These are phyloP conservation scores for Xylaria scruposa DNA, from an alignment of 495 filamentous ascomycete genomes.

Conservation along the genomic window DNA sequence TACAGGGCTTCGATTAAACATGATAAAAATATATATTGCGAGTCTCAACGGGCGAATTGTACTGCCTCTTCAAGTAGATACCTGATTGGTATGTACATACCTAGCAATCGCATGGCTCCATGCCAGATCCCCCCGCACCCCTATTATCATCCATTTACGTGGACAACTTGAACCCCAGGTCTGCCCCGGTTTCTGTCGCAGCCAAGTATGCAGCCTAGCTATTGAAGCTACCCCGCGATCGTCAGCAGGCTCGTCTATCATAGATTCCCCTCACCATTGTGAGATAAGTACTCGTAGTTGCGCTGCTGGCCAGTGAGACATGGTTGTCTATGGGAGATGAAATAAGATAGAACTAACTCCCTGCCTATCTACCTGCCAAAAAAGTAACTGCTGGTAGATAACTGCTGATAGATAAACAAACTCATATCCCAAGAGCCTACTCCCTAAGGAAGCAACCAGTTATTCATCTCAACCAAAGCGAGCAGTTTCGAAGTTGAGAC, in stretches of 20 bases:
- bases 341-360: background rate
- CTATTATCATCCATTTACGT: background rate
- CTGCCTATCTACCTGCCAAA: background rate
- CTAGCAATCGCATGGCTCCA: background rate
- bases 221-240: conserved; percentile 21
- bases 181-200: background rate
- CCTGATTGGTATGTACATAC: too few species aligned
- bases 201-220: background rate
- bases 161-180: background rate
- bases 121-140: background rate
- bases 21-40: background rate
- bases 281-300: background rate
- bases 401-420: background rate
- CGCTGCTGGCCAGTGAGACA: background rate
- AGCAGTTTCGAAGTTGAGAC: background rate
- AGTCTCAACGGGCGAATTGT: too few species aligned
- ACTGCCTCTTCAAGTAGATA: background rate
- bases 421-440: background rate
- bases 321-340: background rate
- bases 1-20: background rate
- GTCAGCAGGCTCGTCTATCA: background rate
- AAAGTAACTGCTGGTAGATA: background rate
- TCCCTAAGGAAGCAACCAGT: background rate
- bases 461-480: background rate
- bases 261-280: conserved; percentile 4